phyloP scores from a whole-genome alignment of 2,329 filamentous ascomycete genomes.

The Arthrinium puccinioides region DNA sequence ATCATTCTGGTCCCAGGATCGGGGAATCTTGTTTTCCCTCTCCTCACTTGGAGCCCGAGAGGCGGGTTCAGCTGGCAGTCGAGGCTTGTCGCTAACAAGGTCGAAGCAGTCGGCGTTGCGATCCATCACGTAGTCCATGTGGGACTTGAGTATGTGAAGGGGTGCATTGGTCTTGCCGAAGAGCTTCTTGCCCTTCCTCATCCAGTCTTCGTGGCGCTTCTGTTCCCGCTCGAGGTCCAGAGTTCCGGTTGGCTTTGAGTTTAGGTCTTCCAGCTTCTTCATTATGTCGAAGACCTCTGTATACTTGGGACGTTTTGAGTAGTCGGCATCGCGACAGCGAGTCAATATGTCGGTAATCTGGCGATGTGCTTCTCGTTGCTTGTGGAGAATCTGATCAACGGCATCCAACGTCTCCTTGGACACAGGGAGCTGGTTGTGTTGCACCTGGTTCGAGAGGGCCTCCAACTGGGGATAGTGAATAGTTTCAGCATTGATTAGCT shows the following conservation, averaged over 20 bases:
- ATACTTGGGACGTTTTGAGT: conserved; percentile 77
- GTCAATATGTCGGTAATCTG: conserved; percentile 79
- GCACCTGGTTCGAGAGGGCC: conserved; percentile 77
- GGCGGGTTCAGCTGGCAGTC: conserved; percentile 84
- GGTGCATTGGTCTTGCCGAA: conserved; percentile 98
- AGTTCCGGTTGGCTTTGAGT: conserved; percentile 86
- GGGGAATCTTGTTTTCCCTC: conserved; percentile 38
- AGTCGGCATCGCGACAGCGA: conserved; percentile 66
- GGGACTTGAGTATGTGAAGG: conserved; percentile 86
- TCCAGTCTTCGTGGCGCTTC: conserved; percentile 96
- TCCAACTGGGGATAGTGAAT: conserved; percentile 94
- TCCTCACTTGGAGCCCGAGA: conserved; percentile 68
- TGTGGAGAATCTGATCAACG: conserved; percentile 88
- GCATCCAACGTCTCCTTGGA: conserved; percentile 70
- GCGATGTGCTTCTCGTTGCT: conserved; percentile 88
- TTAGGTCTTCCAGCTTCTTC: conserved; percentile 78
- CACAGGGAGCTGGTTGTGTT: conserved; percentile 64
- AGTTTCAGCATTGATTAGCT: conserved; percentile 84
- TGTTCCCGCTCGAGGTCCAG: conserved; percentile 91
- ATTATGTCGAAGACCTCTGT: conserved; percentile 85
- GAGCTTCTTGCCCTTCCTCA: conserved; percentile 93
- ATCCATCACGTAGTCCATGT: conserved; percentile 88
- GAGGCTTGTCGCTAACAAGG: conserved; percentile 72
- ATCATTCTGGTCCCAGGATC: conserved; percentile 48
- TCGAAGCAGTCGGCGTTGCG: conserved; percentile 91